A percentile compares a stretch with the other conserved stretches of the same genome.
These are phyloP conservation scores for Debaryomyces nepalensis DNA, from an alignment of 1,139 yeast genomes.

Conservation along the genomic window DNA sequence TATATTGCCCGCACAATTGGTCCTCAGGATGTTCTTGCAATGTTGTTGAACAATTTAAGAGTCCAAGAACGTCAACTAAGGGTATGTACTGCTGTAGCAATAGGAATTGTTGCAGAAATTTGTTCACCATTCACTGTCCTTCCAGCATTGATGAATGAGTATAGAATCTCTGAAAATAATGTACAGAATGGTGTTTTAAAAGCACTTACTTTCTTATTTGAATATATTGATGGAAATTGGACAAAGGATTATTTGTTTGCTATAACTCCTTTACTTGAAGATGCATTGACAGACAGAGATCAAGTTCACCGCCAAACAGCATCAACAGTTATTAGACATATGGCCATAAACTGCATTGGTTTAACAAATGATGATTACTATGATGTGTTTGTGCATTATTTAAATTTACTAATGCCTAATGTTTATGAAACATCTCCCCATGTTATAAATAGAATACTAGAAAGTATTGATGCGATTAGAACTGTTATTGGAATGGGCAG, in stretches of 20 bases:
- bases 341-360: conserved; percentile 82
- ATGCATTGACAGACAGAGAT: conserved; percentile 90
- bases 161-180: conserved; percentile 87
- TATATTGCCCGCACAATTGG: conserved; percentile 91
- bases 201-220: conserved; percentile 91
- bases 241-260: conserved; percentile 85
- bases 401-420: conserved; percentile 81
- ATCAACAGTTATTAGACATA: conserved; percentile 81
- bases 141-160: conserved; percentile 97
- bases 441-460: conserved; percentile 81
- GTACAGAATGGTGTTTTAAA: conserved; percentile 96
- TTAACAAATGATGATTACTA: conserved; percentile 75
- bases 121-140: conserved; percentile 93
- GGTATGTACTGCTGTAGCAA: conserved; percentile 97
- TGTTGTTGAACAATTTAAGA: conserved; percentile 78
- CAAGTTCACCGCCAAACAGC: conserved; percentile 96
- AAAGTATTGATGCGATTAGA: conserved; percentile 77
- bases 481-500: conserved; percentile 77
- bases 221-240: conserved; percentile 77
- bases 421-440: conserved; percentile 94
- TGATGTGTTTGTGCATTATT: conserved; percentile 60
- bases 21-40: conserved; percentile 91
- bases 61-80: conserved; percentile 96
- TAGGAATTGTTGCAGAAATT: conserved; percentile 93
- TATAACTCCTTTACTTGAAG: conserved; percentile 79